Evolutionary conservation across 164 flowering plant species (phyloP), one percentile per base, ranked within the genome.

Genomic region (Dillenia turbinata): DNA sequence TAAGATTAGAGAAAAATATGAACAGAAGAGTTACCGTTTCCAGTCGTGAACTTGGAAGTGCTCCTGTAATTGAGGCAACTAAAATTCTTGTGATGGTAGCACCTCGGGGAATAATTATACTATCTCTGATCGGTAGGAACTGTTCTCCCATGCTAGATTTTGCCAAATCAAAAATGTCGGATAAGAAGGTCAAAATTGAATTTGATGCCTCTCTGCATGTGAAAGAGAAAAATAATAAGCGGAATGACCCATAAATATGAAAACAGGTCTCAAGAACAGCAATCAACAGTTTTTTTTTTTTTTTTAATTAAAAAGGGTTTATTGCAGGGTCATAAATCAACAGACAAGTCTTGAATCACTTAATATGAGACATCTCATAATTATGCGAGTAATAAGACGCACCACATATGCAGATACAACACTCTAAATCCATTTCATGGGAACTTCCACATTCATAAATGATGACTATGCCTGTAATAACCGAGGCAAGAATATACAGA

Each of bases 1-100:
- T 61, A 57, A 49, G 44, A 17, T 49, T 15, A 64, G 48, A 43
- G n/a, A 59, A 57, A 44, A n/a, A 49, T 51, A 63, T 11, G 17
- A 46, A 8, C 16, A 33, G 44, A 40, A 50, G 53, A 45, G 54
- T 49, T 73, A 92, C 99, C 81, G 83, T 75, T 75, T 92, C 97
- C 14, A 92, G 56, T 61, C 97, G 84, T 54, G 97, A 89, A 61
- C 83, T 82, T 16, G 99, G 97, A 9, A 90, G 92, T 13, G 99
- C 99, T 74, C 99, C 99, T 9, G 97, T 80, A 59, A 90, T 69
- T n/a, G 87, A 83, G 63, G 97, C 97, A 60, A 95, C 71, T 69
- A 95, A 76, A 62, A 95, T 78, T 79, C 99, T 80, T 57, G 90
- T 78, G 59, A 95, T 77, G 61, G 52, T 81, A 26, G 86, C 52